Base-by-base conservation (phyloP, 805 yeast species). In the Millerago galiae region DNA sequence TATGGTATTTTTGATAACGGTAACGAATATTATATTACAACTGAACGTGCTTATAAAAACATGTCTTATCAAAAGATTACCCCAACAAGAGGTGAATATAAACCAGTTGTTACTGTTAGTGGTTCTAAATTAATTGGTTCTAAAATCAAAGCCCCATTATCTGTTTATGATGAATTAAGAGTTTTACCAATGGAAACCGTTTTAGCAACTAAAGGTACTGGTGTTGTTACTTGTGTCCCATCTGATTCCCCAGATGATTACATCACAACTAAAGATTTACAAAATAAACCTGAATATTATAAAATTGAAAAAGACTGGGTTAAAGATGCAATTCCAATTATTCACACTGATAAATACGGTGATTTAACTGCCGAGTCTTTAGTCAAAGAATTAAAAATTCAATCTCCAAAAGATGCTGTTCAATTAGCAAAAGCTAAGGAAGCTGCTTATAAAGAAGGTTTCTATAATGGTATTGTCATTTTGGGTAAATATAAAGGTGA, bases 171-270 rank as follows among this genome's bases (percentile, higher is more conserved):
- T 41, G 77, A 81, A 53, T 70, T 93, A 51, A 75, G 93, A 56
- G 83, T 93, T 44, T 75, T 93, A 52, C 99, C 99, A 54, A 93
- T 93, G 99, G 98, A 91, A 66, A 88, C 97, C 31, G 91, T 93
- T 43, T 73, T 91, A 63, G 95, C 95, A 33, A 74, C 80, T 43
- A 93, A 93, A 72, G 99, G 99, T 76, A 93, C 98, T 36, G 99
- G 98, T 72, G 97, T 93, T 36, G 99, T 93, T 45, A 91, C 98
- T 6, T 93, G 96, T 72, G 98, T 90, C 49, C 99, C 98, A 49
- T 83, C 96, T n/a, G 96, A 90, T 66, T 90, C 98, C 44, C 98
- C 99, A 47, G 99, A 93, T 70, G 99, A 93, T 71, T 93, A 58
- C 61, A 81, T 91, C 66, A 93, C 96, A 46, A 76, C 83, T 38